Evolutionary conservation across 2,329 filamentous ascomycete genomes (phyloP).

Genomic region (Pezicula carpinea): DNA sequence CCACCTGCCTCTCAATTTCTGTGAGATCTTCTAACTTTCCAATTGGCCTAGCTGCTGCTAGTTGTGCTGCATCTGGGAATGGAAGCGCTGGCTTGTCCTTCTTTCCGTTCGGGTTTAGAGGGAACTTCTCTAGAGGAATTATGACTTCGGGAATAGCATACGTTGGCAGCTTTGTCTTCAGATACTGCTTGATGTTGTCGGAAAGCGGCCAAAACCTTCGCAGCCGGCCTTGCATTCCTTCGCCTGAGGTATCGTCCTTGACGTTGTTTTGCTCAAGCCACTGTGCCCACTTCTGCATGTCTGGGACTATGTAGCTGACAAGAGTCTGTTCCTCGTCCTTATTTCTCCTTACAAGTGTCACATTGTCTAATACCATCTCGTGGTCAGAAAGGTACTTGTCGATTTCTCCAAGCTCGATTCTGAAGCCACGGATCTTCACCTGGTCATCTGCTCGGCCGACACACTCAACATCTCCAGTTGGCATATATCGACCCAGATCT

Average conservation of each 20-base stretch:
- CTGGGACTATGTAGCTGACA: constrained; percentile 87
- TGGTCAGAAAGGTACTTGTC: constrained; percentile 75
- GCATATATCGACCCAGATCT: constrained; percentile 73
- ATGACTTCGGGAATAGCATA: constrained; percentile 75
- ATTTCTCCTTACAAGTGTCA: constrained; percentile 79
- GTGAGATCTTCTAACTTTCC: constrained; percentile 38
- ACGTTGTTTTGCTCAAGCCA: constrained; percentile 59
- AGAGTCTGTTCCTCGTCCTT: constrained; percentile 80
- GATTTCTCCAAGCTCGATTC: constrained; percentile 92
- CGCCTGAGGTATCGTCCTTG: constrained; percentile 36
- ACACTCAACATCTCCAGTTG: constrained; percentile 66
- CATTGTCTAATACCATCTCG: constrained; percentile 74
- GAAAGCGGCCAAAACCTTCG: constrained; percentile 40
- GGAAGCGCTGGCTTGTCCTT: constrained; percentile 75
- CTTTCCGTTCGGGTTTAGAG: constrained; percentile 83
- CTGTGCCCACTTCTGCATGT: constrained; percentile 66
- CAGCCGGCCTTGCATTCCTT: constrained; percentile 33
- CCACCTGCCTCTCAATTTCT: constrained; percentile 62
- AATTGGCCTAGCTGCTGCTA: constrained; percentile 49
- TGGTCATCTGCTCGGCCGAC: constrained; percentile 81
- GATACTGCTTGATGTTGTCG: constrained; percentile 54
- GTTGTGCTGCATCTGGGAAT: constrained; percentile 71
- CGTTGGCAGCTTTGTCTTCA: constrained; percentile 66
- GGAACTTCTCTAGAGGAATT: constrained; percentile 67
- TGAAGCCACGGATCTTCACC: constrained; percentile 93